A percentile compares a stretch with the other conserved stretches of the same genome.
phyloP scores from a whole-genome alignment of 805 yeast genomes.

The Cyberlindnera mycetangii region DNA sequence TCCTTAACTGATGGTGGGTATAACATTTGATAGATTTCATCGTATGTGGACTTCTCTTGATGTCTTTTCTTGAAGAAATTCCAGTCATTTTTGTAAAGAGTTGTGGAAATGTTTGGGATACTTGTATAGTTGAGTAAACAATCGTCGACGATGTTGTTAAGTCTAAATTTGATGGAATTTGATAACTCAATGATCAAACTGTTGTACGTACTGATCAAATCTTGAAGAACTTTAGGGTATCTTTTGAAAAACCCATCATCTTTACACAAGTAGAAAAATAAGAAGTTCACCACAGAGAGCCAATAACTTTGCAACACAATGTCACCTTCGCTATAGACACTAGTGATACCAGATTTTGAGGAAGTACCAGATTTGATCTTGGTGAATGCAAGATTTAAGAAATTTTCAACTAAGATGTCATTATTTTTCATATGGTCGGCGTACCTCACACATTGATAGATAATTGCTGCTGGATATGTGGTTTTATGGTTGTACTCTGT shows the following conservation, averaged over 20 bases:
- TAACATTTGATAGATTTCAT: slow-evolving; percentile 70
- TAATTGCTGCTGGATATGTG: slow-evolving; percentile 61
- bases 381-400: slow-evolving; percentile 58
- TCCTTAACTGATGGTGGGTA: slow-evolving; percentile 83
- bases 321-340: slow-evolving; percentile 47
- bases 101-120: slow-evolving; percentile 77
- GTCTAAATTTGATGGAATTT: slow-evolving; percentile 59
- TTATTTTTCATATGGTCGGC: slow-evolving; percentile 58
- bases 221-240: slow-evolving; percentile 61
- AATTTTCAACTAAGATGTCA: slow-evolving; percentile 51
- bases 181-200: slow-evolving; percentile 64
- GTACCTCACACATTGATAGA: slow-evolving; percentile 69
- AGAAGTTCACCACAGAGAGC: slow-evolving; percentile 75
- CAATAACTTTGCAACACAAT: slow-evolving; percentile 78
- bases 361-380: slow-evolving; percentile 59
- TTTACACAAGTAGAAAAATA: slow-evolving; percentile 72
- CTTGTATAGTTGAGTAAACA: slow-evolving; percentile 74
- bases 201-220: slow-evolving; percentile 50
- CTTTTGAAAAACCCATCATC: slow-evolving; percentile 55
- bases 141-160: slow-evolving; percentile 55
- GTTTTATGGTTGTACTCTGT: slow-evolving; percentile 46
- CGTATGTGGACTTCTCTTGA: slow-evolving; percentile 50
- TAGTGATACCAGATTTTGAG: slow-evolving; percentile 56
- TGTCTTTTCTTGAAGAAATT: slow-evolving; percentile 46
- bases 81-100: slow-evolving; percentile 75